Conservation (phyloP, 495 filamentous ascomycete genomes). For the Talaromyces liani region DNA sequence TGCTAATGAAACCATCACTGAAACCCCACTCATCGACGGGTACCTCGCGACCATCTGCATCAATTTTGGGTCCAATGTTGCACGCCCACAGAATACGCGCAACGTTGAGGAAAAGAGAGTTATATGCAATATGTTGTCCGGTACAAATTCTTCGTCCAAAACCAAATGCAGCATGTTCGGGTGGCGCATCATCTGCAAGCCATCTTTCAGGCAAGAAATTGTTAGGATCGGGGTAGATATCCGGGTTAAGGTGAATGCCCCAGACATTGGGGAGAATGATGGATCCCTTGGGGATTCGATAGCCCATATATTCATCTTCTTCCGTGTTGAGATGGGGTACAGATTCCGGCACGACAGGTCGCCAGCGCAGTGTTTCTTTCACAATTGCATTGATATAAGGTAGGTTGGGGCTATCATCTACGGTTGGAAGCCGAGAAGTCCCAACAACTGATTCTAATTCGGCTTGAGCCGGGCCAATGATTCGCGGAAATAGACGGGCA, state of each 20-base stretch:
- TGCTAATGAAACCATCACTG: background rate
- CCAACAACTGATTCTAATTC: background rate
- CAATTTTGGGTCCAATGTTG: background rate
- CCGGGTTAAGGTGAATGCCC: slow-evolving; percentile 32
- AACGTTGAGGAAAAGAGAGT: background rate
- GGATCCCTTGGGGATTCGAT: slow-evolving; percentile 40
- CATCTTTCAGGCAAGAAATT: slow-evolving; percentile 41
- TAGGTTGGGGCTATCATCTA: slow-evolving; percentile 9
- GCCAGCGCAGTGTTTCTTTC: slow-evolving; percentile 32
- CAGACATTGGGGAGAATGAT: slow-evolving; percentile 35
- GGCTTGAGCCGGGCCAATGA: background rate
- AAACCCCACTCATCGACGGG: background rate
- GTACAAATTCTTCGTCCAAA: slow-evolving; percentile 45
- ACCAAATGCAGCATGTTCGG: slow-evolving; percentile 13
- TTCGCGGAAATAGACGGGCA: background rate
- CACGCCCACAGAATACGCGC: background rate
- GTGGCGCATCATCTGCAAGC: slow-evolving; percentile 12
- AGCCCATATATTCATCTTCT: slow-evolving; percentile 48
- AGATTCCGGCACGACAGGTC: slow-evolving; percentile 22
- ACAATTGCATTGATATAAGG: slow-evolving; percentile 28
- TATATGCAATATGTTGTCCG: slow-evolving; percentile 25
- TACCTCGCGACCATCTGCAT: background rate
- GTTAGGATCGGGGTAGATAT: slow-evolving; percentile 25
- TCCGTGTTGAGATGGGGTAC: slow-evolving; percentile 43
- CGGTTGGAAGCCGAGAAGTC: background rate